phyloP scores from a whole-genome alignment of 2,329 filamentous ascomycete genomes.

The Trichoderma endophyticum region DNA sequence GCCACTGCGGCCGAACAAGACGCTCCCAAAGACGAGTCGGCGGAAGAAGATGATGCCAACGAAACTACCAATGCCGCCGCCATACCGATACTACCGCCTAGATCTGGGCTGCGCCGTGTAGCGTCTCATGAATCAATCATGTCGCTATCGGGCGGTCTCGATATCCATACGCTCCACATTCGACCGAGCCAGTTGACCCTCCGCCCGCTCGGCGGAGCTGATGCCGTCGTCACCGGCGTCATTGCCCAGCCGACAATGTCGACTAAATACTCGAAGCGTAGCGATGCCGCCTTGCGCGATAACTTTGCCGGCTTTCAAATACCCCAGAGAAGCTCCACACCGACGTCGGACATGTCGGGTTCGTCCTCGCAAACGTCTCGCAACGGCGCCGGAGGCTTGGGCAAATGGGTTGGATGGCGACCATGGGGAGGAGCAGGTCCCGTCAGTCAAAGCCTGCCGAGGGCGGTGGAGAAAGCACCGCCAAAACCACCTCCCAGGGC shows the following conservation, averaged over 20 bases:
- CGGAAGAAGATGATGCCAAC: conserved; percentile 33
- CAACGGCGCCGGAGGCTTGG: conserved; percentile 32
- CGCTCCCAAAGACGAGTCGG: conserved; percentile 7
- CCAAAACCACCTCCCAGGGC: conserved; percentile 46
- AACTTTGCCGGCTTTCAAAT: conserved; percentile 43
- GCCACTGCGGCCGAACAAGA: background rate
- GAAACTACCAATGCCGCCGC: conserved; percentile 30
- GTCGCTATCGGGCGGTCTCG: conserved; percentile 81
- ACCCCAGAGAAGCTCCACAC: conserved; percentile 32
- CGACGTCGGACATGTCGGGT: conserved; percentile 30
- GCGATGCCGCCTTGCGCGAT: conserved; percentile 58
- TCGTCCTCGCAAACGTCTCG: conserved; percentile 26
- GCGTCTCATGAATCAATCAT: conserved; percentile 85
- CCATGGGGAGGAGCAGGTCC: conserved; percentile 39
- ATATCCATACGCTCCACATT: conserved; percentile 78
- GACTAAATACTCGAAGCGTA: conserved; percentile 43
- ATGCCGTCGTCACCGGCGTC: conserved; percentile 57
- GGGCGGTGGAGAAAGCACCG: conserved; percentile 26
- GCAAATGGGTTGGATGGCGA: conserved; percentile 48
- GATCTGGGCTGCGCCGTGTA: conserved; percentile 57
- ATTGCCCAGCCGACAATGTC: conserved; percentile 58
- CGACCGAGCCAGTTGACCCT: conserved; percentile 72
- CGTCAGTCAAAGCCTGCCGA: background rate
- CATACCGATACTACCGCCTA: conserved; percentile 27
- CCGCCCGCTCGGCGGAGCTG: conserved; percentile 50